Base-by-base conservation (phyloP, 768 basidiomycete species). In the Tulasnella sp. region DNA sequence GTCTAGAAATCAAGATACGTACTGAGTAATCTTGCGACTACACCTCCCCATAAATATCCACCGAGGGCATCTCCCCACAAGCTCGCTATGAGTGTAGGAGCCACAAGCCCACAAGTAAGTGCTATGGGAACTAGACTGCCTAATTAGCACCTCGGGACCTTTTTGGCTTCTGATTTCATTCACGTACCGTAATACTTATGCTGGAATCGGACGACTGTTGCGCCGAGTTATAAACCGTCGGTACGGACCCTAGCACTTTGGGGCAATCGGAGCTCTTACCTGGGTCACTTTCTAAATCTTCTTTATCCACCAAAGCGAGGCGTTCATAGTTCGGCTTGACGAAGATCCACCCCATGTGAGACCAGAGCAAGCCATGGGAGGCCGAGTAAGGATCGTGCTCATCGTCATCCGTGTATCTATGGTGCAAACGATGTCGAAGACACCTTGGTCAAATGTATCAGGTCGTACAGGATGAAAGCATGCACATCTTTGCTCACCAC, bases 281-380 rank as follows among this genome's bases (percentile, higher is more conserved):
- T 37, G 77, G 75, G 61, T 87, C 85, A 22, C 64, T 65, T 25
- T 81, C 76, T 9, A 87, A 69, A 58, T 89, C 83, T 13, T 73
- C 73, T 45, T 72, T 68, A 53, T 86, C 83, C 28, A 88, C 74
- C 7, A 76, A 62, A 34, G 70, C 67, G 67, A 87, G 67, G 19
- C 75, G 69, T 25, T 72, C 67, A 59, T 87, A 86, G 1, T 59
- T 72, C 1, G 82, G 77, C 62, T 84, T 83, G 67, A 34, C 20
- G 63, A 88, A 87, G 58, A 87, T 86, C 85, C 86, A 89, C 1
- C 85, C 86, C 69, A 86, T 75, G 58, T 87, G 85, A 5, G 83
- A 81, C 60, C 76, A 85, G 45, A 81, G 71, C 1, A 89, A 63
- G 0, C 86, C 85, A 24, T 72, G 70, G 0, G 81, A 81, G 0